phyloP scores from a whole-genome alignment of 1,284 basidiomycete species.

The Polyporus tsugae region DNA sequence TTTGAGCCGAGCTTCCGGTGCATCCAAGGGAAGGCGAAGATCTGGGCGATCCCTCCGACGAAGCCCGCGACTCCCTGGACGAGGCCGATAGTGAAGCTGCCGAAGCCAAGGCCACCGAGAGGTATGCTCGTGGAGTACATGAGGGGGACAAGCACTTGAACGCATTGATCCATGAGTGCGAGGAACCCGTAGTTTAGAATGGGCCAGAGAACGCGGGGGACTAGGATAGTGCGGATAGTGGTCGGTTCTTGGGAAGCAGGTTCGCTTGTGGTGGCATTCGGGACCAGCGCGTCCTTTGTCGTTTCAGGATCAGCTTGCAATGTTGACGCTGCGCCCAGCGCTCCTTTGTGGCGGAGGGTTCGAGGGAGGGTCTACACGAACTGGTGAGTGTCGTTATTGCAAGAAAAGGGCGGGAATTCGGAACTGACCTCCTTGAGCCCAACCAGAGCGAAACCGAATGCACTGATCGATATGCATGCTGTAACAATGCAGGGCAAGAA shows the following conservation, averaged over 20 bases:
- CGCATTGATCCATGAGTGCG: conserved; percentile 66
- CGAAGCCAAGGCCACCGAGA: conserved; percentile 67
- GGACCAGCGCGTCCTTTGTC: neutral
- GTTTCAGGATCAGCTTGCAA: neutral
- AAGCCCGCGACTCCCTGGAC: conserved; percentile 63
- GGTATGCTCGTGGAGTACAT: conserved; percentile 68
- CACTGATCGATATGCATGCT: conserved; percentile 57
- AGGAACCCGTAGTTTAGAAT: conserved; percentile 69
- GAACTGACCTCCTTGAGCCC: conserved; percentile 67
- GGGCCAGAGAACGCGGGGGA: conserved; percentile 58
- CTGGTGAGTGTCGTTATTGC: neutral
- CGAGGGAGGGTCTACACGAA: conserved; percentile 1
- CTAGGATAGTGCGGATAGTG: conserved; percentile 37
- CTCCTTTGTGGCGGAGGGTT: neutral
- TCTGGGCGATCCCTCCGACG: conserved; percentile 63
- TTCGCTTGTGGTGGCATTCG: neutral
- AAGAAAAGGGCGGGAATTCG: neutral
- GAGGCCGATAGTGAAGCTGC: conserved; percentile 63
- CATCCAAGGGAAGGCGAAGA: conserved; percentile 62
- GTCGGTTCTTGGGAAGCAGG: neutral
- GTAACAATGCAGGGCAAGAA: conserved; percentile 72
- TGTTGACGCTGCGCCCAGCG: neutral
- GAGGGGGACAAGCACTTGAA: conserved; percentile 61
- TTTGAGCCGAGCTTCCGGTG: conserved; percentile 62
- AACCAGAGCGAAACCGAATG: conserved; percentile 56